Evolutionary conservation across 1,284 basidiomycete genomes (phyloP).

Genomic region (Rhodotorula sp.): DNA sequence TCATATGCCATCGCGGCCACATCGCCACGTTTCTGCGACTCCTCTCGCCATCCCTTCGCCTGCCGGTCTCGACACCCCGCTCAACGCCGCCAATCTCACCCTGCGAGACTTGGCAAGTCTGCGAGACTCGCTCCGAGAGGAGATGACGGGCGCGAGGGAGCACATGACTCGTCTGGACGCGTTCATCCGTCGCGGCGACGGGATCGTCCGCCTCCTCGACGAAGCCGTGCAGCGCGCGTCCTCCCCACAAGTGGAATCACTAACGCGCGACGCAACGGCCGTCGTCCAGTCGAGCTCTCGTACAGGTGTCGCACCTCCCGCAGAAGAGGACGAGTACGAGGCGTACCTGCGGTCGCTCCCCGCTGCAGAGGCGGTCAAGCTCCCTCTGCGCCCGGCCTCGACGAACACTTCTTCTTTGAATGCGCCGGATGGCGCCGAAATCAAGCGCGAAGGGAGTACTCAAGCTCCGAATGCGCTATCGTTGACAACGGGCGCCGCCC

Average conservation of each 20-base stretch:
- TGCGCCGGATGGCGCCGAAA: background rate
- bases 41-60: constrained; percentile 4
- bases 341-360: constrained; percentile 6
- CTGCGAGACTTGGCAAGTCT: constrained; percentile 26
- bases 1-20: constrained; percentile 7
- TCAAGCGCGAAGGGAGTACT: background rate
- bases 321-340: constrained; percentile 8
- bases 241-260: background rate
- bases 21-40: constrained; percentile 14
- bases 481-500: too few relatives aligned
- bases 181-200: constrained; percentile 29
- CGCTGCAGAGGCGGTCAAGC: constrained; percentile 2
- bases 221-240: background rate
- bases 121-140: constrained; percentile 18
- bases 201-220: constrained; percentile 20
- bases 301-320: background rate
- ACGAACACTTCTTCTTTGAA: background rate
- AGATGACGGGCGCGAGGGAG: constrained; percentile 21
- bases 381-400: background rate
- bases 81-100: constrained; percentile 6
- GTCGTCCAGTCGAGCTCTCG: background rate
- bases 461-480: background rate
- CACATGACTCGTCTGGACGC: constrained; percentile 21
- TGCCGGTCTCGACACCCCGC: background rate
- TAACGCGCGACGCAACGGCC: too few relatives aligned